A percentile compares a stretch with the other conserved stretches of the same genome.
These are phyloP conservation scores for Hibiscus tridactylites DNA, from an alignment of 345 rosid species.

Conservation along the genomic window DNA sequence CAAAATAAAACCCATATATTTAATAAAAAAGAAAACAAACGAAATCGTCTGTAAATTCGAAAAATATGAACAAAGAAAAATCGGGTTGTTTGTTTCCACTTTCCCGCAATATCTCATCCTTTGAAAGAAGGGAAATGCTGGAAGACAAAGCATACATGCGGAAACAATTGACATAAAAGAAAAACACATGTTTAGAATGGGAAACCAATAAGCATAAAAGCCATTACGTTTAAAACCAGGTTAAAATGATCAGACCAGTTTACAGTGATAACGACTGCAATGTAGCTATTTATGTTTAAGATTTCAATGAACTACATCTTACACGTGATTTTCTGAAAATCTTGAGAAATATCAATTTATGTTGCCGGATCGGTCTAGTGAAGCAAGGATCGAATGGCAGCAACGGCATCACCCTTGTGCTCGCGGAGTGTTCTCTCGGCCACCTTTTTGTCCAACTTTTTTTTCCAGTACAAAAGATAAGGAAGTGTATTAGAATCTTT, in stretches of 20 bases:
- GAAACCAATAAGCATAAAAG: neutral
- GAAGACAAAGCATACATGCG: too few relatives aligned
- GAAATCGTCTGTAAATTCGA: too few relatives aligned
- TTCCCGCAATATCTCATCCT: too few relatives aligned
- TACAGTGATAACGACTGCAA: conserved; percentile 24
- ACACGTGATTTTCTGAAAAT: too few relatives aligned
- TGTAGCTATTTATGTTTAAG: neutral
- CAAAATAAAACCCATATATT: too few relatives aligned
- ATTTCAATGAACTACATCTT: neutral
- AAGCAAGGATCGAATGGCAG: conserved; percentile 80
- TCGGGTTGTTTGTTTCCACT: too few relatives aligned
- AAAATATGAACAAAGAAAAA: too few relatives aligned
- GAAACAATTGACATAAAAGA: too few relatives aligned
- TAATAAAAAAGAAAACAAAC: too few relatives aligned
- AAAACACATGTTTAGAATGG: neutral
- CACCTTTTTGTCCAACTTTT: conserved; percentile 55
- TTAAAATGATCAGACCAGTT: conserved; percentile 26
- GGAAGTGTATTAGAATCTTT: neutral
- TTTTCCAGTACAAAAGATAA: neutral
- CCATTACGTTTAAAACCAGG: neutral
- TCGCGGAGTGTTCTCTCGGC: conserved; percentile 92
- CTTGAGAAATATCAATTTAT: neutral
- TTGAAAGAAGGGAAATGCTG: too few relatives aligned
- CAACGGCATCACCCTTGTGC: conserved; percentile 93
- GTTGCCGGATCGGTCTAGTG: conserved; percentile 14